Evolutionary conservation across 2,329 filamentous ascomycete genomes (phyloP), one percentile per base, ranked within the genome.

Genomic region (Helminthosporium solani): DNA sequence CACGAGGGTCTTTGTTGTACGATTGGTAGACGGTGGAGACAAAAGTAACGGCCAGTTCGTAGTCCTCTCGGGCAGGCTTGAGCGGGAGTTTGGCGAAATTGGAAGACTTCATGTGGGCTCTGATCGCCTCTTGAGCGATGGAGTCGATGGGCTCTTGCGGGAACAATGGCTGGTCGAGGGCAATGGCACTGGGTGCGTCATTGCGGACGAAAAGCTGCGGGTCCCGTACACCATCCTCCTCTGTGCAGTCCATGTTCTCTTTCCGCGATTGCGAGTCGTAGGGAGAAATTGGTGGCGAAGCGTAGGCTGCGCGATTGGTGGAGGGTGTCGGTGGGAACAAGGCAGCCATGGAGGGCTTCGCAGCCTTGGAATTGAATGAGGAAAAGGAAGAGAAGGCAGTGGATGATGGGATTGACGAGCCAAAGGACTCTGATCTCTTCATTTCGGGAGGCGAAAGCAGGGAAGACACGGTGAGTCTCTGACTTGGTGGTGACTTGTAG

Each of bases 1-100:
- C 65, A 19, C 60, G 67, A 1, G 71, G 79, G 54, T 83, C 70
- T 52, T 63, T 59, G 54, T 56, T 53, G 42, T 60, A 64, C 11
- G 45, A 46, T 27, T 57, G 49, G 50, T 57, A 63, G 30, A 71
- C 66, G 55, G 67, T 58, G 40, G 64, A 66, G 39, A 58, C 53
- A 51, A 70, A 61, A 40, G 56, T 53, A 40, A 66, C 58, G 28
- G 60, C 57, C 30, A 71, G 52, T 52, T 67, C 58, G 54, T 71
- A 72, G 40, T 72, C 68, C 20, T 64, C 65, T 42, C 61, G 63
- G n/a, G 57, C 55, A 4, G 68, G 68, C 48, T 66, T 66, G 56
- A 53, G 56, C 21, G 55, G 44, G 28, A 63, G 60, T 16, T 46
- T 54, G 35, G 63, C 61, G 34, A 66, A 68, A 33, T 61, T 48